These are phyloP conservation scores for Rusavskia elegans DNA, from an alignment of 495 filamentous ascomycete species.

Conservation along the genomic window DNA sequence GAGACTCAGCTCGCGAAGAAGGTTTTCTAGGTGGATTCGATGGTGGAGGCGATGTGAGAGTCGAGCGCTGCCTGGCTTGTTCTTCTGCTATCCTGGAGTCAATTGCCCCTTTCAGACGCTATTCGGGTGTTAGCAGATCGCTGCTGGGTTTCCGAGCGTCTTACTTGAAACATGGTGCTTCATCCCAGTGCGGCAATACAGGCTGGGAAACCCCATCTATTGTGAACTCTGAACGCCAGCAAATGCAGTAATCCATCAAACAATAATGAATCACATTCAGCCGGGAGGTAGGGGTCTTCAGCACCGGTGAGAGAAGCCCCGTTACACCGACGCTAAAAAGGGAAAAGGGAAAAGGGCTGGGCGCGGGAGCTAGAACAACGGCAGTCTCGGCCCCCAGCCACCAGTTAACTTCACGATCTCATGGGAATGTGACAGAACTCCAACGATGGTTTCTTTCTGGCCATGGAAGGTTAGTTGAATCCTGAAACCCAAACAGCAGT, in stretches of 20 bases:
- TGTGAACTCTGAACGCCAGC: not conserved
- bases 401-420: too few relatives aligned
- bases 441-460: slow-evolving; percentile 66
- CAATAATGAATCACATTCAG: too few relatives aligned
- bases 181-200: not conserved
- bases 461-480: slow-evolving; percentile 44
- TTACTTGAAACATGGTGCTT: slow-evolving; percentile 34
- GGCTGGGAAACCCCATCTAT: not conserved
- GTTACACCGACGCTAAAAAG: too few relatives aligned
- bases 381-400: too few relatives aligned
- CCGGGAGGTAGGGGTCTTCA: too few relatives aligned
- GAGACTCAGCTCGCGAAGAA: slow-evolving; percentile 32
- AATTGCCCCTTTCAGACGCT: slow-evolving; percentile 77
- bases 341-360: too few relatives aligned
- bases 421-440: not conserved
- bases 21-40: slow-evolving; percentile 35
- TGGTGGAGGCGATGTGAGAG: slow-evolving; percentile 30
- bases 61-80: slow-evolving; percentile 56
- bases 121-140: not conserved
- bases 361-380: too few relatives aligned
- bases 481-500: not conserved
- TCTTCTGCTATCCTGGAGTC: slow-evolving; percentile 80
- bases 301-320: too few relatives aligned
- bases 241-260: not conserved
- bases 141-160: not conserved